Base-by-base conservation (phyloP, 805 yeast species). In the Myxozyma neotropica region DNA sequence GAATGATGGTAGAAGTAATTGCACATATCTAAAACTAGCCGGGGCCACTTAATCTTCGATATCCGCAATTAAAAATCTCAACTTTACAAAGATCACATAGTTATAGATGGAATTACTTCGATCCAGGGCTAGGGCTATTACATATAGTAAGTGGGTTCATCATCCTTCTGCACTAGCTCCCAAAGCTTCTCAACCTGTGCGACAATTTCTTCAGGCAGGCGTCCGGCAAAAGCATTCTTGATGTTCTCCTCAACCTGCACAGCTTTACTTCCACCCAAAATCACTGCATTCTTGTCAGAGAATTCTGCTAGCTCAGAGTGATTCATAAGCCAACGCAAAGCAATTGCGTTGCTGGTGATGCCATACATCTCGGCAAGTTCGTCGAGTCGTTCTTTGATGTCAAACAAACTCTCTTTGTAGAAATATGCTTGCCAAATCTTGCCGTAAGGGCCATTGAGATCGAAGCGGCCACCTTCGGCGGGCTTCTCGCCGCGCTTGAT, bases 301-400 rank as follows among this genome's bases (percentile, higher is more conserved):
- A 2, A 29, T 33, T 58, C 52, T 15, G 46, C 48, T 19, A 69
- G 55, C 8, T 52, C 47, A 1, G 72, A 68, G 47, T 65, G 46
- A 58, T 59, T 57, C 6, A 56, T 48, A 15, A 67, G 40, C 72
- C 72, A 69, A 13, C 72, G 64, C 44, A 54, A 43, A n/a, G 57
- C 57, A 26, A 55, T 51, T 4, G 33, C 59, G 31, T 48, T 55
- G 26, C 27, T 27, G 26, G 33, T 39, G 19, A 57, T 46, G 8
- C 48, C 53, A 23, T 36, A 39, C 17, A 33, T 57, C 5, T 13
- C 29, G 3, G 56, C 53, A 13, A 51, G 45, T n/a, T 27, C 56
- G 7, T 29, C 31, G 1, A 57, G 27, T 6, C 19, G 23, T 8
- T 51, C 60, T 12, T 26, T 31, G 8, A 53, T 56, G 42, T 35